These are phyloP conservation scores for Suillus lakei DNA, from an alignment of 768 basidiomycete species.

Conservation along the genomic window DNA sequence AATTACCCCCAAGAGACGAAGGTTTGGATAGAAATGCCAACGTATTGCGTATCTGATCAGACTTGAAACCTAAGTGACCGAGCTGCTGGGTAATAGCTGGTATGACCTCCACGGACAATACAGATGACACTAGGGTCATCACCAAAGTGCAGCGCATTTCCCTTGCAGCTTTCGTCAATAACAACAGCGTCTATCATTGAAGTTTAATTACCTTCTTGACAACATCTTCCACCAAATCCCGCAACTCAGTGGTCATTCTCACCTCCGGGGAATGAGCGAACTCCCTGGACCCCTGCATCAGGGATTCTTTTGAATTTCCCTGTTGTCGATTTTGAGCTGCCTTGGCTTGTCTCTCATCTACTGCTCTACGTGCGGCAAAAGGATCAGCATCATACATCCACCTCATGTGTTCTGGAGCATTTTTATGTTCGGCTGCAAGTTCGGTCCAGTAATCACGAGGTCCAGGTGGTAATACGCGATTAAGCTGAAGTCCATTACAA, in stretches of 20 bases:
- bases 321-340: slow-evolving; percentile 50
- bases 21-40: slow-evolving; percentile 60
- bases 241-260: slow-evolving; percentile 75
- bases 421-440: slow-evolving; percentile 72
- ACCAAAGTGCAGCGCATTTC: slow-evolving; percentile 52
- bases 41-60: slow-evolving; percentile 53
- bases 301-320: slow-evolving; percentile 20
- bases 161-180: slow-evolving; percentile 39
- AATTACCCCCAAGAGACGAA: slow-evolving; percentile 61
- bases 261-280: slow-evolving; percentile 70
- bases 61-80: slow-evolving; percentile 67
- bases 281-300: slow-evolving; percentile 33
- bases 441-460: slow-evolving; percentile 89
- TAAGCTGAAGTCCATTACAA: slow-evolving; percentile 74
- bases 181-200: slow-evolving; percentile 4
- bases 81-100: slow-evolving; percentile 59
- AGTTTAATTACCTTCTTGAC: slow-evolving; percentile 67
- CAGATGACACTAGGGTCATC: slow-evolving; percentile 36
- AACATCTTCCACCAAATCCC: slow-evolving; percentile 81
- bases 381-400: slow-evolving; percentile 94
- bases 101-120: slow-evolving; percentile 48
- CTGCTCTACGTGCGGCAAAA: slow-evolving; percentile 72
- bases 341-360: slow-evolving; percentile 68
- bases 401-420: slow-evolving; percentile 65
- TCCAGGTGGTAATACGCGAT: slow-evolving; percentile 78